Base-by-base conservation (phyloP, 2,329 filamentous ascomycete species). In the Bipolaris cookei region DNA sequence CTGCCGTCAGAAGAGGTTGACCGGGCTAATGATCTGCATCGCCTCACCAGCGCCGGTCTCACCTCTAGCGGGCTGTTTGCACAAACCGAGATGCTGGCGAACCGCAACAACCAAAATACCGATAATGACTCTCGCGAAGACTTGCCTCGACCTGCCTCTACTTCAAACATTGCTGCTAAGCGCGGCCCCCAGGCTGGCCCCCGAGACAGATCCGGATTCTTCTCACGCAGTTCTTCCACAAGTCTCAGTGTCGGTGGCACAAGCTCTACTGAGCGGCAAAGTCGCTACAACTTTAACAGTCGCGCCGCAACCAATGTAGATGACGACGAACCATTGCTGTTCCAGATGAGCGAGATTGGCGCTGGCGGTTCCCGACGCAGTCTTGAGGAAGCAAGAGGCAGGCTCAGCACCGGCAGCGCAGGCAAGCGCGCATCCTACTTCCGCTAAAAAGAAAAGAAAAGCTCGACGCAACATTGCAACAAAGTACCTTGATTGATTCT, bases 321-420 rank as follows among this genome's bases (percentile, higher is more conserved):
- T 21, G 87, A 89, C 58, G 89, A 90, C 52, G 89, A 91, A 67
- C 87, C 87, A 0, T 74, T 91, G 8, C 80, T 91, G 8, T 91
- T 91, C 73, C 87, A 89, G 61, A 86, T 91, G 81, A 90, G 87
- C 34, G 89, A 91, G 73, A 84, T 90, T 70, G 86, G 87, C 63
- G 62, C 68, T 4, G 70, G 69, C 10, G 71, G 68, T 6, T 73
- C 71, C 8, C 64, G 75, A 4, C 70, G 75, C 41, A 77, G 75
- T 50, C 62, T 77, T 7, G 75, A 77, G 52, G 75, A 76, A 59
- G 67, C 67, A 25, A 61, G 73, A 55, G 72, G 73, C 7, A 72
- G 69, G 7, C 62, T 68, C 3, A 66, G 67, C 21, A 64, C 66
- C 6, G 69, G 69, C 4, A 69, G 62, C 28, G 67, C 63, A 25